Percentiles rank a stretch among this genome's conserved stretches.
These are phyloP conservation scores for Pontederia crassipes DNA, from an alignment of 176 grass and related monocot genomes.

Conservation along the genomic window DNA sequence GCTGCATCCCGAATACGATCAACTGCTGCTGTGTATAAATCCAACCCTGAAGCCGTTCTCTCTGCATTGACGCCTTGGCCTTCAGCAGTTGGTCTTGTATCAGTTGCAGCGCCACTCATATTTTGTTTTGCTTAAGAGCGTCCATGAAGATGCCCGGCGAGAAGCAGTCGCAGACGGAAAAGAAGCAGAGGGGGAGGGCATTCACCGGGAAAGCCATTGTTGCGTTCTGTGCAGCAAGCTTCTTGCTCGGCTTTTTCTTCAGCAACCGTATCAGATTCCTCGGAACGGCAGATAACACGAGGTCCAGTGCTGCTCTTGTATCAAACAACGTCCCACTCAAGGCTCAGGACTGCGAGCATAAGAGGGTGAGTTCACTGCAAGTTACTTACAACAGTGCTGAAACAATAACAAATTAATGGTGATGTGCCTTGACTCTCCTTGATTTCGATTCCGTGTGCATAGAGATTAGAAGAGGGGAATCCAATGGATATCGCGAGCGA, in stretches of 20 bases:
- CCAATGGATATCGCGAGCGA: slow-evolving; percentile 45
- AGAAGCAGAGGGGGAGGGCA: slow-evolving; percentile 22
- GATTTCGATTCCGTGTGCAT: background rate
- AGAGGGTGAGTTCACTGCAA: slow-evolving; percentile 31
- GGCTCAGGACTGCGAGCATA: slow-evolving; percentile 28
- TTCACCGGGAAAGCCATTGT: slow-evolving; percentile 40
- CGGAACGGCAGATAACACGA: slow-evolving; percentile 2
- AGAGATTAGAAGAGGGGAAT: slow-evolving; percentile 41
- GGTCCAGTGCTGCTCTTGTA: slow-evolving; percentile 17
- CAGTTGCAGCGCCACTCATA: background rate
- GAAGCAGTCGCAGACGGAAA: slow-evolving; percentile 29
- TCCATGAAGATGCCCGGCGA: slow-evolving; percentile 41
- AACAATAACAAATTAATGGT: too few species aligned
- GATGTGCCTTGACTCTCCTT: too few species aligned
- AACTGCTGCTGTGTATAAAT: too few species aligned
- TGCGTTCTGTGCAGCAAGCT: slow-evolving; percentile 42
- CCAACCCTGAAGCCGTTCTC: too few species aligned
- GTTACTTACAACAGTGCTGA: too few species aligned
- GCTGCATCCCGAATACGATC: too few species aligned
- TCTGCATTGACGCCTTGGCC: too few species aligned
- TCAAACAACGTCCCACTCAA: slow-evolving; percentile 9
- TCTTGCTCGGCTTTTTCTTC: slow-evolving; percentile 46
- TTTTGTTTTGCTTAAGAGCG: background rate
- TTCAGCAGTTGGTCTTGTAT: too few species aligned
- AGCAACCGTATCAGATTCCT: slow-evolving; percentile 28